phyloP scores from a whole-genome alignment of 257 asterid genomes.

The Dorcoceras hygrometricum region DNA sequence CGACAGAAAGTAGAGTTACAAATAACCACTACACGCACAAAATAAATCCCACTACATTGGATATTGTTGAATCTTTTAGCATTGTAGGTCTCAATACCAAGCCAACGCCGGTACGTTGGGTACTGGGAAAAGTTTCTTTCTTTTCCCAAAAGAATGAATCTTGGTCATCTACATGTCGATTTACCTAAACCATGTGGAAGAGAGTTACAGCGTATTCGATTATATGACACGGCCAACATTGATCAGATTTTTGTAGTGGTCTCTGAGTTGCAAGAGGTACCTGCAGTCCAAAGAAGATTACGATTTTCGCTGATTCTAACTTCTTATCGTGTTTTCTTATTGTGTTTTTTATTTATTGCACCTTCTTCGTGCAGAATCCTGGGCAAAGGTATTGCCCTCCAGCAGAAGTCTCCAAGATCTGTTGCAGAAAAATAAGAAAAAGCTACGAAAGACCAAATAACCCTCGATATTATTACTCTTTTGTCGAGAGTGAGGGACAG shows the following conservation, averaged over 20 bases:
- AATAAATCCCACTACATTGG: not conserved
- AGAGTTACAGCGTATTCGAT: slow-evolving; percentile 60
- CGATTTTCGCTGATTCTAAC: not conserved
- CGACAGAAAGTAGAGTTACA: not conserved
- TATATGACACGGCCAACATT: slow-evolving; percentile 53
- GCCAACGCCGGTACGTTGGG: slow-evolving; percentile 74
- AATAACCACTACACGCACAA: not conserved
- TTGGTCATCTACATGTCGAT: slow-evolving; percentile 35
- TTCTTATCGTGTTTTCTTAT: not conserved
- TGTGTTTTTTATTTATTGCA: not conserved
- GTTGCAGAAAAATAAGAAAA: slow-evolving; percentile 54
- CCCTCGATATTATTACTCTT: slow-evolving; percentile 62
- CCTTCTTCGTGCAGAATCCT: slow-evolving; percentile 39
- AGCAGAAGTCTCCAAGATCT: slow-evolving; percentile 52
- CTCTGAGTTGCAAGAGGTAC: slow-evolving; percentile 58
- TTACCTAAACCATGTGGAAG: slow-evolving; percentile 52
- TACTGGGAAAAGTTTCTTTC: slow-evolving; percentile 64
- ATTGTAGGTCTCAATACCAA: slow-evolving; percentile 68
- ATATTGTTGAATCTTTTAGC: not conserved
- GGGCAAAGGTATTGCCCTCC: slow-evolving; percentile 58
- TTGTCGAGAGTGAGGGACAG: slow-evolving; percentile 48
- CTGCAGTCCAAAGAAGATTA: not conserved
- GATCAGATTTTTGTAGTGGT: slow-evolving; percentile 59
- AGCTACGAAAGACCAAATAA: slow-evolving; percentile 39
- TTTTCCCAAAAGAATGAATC: slow-evolving; percentile 29